Base-by-base conservation (phyloP, 345 rosid species). In the Conringia planisiliqua region DNA sequence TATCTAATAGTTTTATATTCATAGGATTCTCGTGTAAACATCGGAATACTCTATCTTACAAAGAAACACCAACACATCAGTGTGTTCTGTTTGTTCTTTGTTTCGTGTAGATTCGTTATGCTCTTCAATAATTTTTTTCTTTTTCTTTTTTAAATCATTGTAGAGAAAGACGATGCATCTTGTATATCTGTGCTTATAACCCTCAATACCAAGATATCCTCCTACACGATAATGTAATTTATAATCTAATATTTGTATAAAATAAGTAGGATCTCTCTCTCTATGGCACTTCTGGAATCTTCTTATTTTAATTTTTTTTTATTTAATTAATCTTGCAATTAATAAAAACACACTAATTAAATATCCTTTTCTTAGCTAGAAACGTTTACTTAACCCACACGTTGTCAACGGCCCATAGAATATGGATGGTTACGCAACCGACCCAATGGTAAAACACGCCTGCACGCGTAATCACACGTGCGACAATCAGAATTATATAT, bases 361-460 rank as follows among this genome's bases (percentile, higher is more conserved):
- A 2, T 42, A 11, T 54, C 48, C 67, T 71, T 77, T 78, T 57
- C 81, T 78, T 78, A 78, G 75, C 60, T 24, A 51, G 40, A 8
- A 16, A 7, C 51, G 65, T 29, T 77, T 78, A 66, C 81, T 78
- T 78, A 78, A 66, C 58, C 47, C 13, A 65, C 16, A 78, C n/a
- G 77, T 59, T 33, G 64, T 52, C 68, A 77, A 77, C 72, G 81
- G 60, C 48, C 77, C 81, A 70, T 22, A 71, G 68, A 50, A 76
- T 5, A 46, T 42, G 70, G 42, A 70, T 35, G 70, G 64, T 62
- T 22, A 75, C 67, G 30, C 27, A 42, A 74, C 61, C 67, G 57
- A 68, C 48, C 69, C 74, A 68, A 60, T 51, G 0, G 39, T 12
- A 66, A 17, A 36, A 72, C 65, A 66, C 48, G 69, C 36, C 39